Evolutionary conservation across 768 basidiomycete genomes (phyloP).

Genomic region (Omphalotus guepiniiformis): DNA sequence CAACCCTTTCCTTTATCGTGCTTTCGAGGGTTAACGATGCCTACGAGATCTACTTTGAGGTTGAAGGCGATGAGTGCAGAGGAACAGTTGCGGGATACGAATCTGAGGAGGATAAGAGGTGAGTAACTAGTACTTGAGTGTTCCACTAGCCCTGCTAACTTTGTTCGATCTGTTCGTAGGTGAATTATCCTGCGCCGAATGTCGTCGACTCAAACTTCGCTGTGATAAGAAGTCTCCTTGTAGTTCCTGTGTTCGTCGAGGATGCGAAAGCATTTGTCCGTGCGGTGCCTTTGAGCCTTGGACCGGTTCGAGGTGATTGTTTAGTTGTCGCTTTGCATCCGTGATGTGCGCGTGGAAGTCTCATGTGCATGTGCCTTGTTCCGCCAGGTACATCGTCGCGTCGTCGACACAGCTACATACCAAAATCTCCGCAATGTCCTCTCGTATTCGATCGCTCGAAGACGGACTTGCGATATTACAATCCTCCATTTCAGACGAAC

Average conservation of each 20-base stretch:
- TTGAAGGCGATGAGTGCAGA: too few relatives aligned
- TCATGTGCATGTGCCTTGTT: conserved; percentile 1
- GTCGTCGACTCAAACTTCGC: neutral
- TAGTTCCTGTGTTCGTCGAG: conserved; percentile 1
- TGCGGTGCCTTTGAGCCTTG: conserved; percentile 3
- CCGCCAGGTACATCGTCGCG: too few relatives aligned
- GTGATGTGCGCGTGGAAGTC: neutral
- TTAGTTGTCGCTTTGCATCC: neutral
- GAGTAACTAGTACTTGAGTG: too few relatives aligned
- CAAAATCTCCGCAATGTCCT: conserved; percentile 2
- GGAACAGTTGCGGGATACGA: too few relatives aligned
- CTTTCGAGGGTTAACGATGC: too few relatives aligned
- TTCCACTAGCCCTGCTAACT: too few relatives aligned
- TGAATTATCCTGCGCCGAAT: neutral
- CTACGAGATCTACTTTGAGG: too few relatives aligned
- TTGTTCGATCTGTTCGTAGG: neutral
- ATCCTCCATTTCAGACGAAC: too few relatives aligned
- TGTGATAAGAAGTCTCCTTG: conserved; percentile 2
- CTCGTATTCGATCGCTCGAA: conserved; percentile 1
- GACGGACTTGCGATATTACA: too few relatives aligned
- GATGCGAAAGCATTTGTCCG: conserved; percentile 6
- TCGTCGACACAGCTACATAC: conserved; percentile 3
- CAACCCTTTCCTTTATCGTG: too few relatives aligned
- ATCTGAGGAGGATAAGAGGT: too few relatives aligned
- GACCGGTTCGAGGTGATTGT: neutral